Evolutionary conservation across 2,329 filamentous ascomycete species (phyloP), one percentile per base, ranked within the genome.

Genomic region (Hypoxylon sp.): DNA sequence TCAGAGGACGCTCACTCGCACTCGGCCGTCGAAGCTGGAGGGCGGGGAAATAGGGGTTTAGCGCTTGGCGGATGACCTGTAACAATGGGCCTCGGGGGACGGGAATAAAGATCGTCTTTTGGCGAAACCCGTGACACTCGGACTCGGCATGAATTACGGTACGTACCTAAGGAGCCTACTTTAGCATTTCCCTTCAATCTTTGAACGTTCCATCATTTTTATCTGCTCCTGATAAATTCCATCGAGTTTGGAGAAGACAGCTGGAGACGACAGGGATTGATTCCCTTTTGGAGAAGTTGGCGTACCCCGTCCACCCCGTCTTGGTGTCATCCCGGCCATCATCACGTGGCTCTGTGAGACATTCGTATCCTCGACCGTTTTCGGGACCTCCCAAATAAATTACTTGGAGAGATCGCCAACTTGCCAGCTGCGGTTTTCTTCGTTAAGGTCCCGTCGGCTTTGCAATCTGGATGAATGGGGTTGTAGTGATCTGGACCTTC

Each of bases 311-410:
- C 12, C n/a, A n/a, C n/a, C 54, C 49, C 44, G 55, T 30, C 46
- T 51, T 38, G n/a, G 61, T 64, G 55, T 65, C 64, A 61, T 58
- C 59, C 49, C 55, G 49, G 30, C 59, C 61, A 71, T 71, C 70
- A 73, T 71, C 70, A 73, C 70, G 71, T 72, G 71, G 60, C 56
- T 58, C 56, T 67, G 45, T 44, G 65, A 72, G 59, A 70, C 66
- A 68, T 16, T 3, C n/a, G n/a, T n/a, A 51, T 51, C 46, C 36
- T 20, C 26, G n/a, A 45, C 64, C 64, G 54, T 48, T 67, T 64
- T 64, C 54, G 61, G 57, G 57, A 26, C 52, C 14, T 57, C 2
- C 30, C 28, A 38, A 36, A 20, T 49, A n/a, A n/a, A n/a, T 58
- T 44, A n/a, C 50, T 52, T 36, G 9, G 42, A 45, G 30, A 36